Evolutionary conservation across 129 eudicot species (phyloP).

Genomic region (Logfia minima): DNA sequence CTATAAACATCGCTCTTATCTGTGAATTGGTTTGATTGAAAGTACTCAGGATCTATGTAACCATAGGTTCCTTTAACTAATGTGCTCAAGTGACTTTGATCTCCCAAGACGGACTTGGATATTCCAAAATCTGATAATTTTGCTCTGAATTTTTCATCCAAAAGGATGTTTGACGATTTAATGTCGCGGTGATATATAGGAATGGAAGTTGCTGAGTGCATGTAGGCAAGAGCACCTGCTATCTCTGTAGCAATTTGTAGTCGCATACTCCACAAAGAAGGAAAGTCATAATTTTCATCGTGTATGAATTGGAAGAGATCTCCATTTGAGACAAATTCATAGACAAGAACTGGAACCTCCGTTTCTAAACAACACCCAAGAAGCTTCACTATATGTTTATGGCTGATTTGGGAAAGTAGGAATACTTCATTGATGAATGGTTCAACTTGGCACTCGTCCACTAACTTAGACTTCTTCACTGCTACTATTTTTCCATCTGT

Average conservation of each 20-base stretch:
- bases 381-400: not conserved
- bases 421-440: constrained; percentile 6
- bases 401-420: not conserved
- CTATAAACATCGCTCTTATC: constrained; percentile 6
- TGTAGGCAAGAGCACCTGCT: constrained; percentile 6
- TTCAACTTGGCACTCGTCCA: not conserved
- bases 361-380: constrained; percentile 8
- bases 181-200: constrained; percentile 1
- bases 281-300: constrained; percentile 2
- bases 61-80: not conserved
- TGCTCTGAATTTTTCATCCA: not conserved
- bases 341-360: not conserved
- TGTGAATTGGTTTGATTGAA: not conserved
- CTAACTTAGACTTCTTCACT: not conserved
- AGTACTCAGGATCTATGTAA: constrained; percentile 5
- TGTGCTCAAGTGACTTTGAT: not conserved
- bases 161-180: constrained; percentile 6
- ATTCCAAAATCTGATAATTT: constrained; percentile 7
- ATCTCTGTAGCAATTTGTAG: not conserved
- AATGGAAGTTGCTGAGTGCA: not conserved
- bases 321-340: not conserved
- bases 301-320: not conserved
- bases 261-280: constrained; percentile 5
- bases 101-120: not conserved
- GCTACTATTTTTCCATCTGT: not conserved